Conservation (phyloP, 179 eudicot genomes). For the Spergularia azorica region DNA sequence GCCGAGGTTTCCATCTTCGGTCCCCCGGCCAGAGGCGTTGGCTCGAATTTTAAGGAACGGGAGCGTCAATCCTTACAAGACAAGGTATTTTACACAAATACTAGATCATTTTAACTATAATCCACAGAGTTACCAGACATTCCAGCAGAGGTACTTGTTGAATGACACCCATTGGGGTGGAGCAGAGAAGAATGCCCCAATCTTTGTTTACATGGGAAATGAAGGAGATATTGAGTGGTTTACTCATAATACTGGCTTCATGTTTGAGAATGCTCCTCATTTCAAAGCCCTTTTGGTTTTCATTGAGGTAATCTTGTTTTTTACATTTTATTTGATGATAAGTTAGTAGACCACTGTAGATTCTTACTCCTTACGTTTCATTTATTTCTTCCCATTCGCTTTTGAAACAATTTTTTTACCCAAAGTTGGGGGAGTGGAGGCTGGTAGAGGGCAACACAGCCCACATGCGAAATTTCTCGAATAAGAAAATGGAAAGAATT, state of each 20-base stretch:
- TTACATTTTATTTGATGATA: too few relatives aligned
- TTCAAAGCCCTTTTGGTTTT: constrained; percentile 72
- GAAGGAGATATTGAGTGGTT: constrained; percentile 95
- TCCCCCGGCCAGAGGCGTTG: constrained; percentile 38
- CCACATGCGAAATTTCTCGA: too few relatives aligned
- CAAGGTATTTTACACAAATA: constrained; percentile 67
- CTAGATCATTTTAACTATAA: constrained; percentile 80
- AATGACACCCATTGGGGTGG: constrained; percentile 75
- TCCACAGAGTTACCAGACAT: constrained; percentile 62
- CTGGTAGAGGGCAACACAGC: too few relatives aligned
- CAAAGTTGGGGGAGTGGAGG: too few relatives aligned
- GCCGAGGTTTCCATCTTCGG: constrained; percentile 51
- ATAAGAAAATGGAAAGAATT: too few relatives aligned
- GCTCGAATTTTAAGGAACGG: constrained; percentile 21
- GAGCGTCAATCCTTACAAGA: constrained; percentile 35
- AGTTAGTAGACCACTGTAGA: too few relatives aligned
- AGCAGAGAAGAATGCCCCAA: constrained; percentile 50
- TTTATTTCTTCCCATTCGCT: neutral
- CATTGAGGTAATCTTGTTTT: constrained; percentile 56
- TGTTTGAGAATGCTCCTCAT: constrained; percentile 67
- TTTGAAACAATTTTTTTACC: too few relatives aligned
- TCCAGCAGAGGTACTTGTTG: constrained; percentile 74
- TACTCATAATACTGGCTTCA: constrained; percentile 71
- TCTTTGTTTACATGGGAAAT: constrained; percentile 78
- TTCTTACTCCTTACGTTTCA: too few relatives aligned